Base-by-base conservation (phyloP, 306 rosid species). In the Astragalus membranaceus region DNA sequence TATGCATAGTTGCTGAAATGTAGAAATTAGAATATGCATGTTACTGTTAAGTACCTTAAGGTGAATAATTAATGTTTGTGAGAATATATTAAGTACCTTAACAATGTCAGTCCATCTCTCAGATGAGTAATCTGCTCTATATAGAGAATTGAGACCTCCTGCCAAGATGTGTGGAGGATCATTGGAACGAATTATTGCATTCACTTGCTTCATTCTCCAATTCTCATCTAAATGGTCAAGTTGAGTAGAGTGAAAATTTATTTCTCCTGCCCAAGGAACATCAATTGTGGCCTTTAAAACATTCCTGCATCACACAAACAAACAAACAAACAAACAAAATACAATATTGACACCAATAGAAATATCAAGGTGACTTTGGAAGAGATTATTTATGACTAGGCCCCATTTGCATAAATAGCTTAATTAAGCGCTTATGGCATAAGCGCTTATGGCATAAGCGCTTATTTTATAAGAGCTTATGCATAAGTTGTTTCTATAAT, bases 171-270 rank as follows among this genome's bases (percentile, higher is more conserved):
- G 91, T 0, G 97, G 89, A 76, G 87, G 71, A 16, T 91, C 96
- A 72, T 77, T 83, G 65, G 88, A 85, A 37, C 81, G 87, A 29
- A 83, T 76, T 70, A 88, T 83, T 48, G 92, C 84, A 64, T 86
- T 75, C 3, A 91, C 89, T 49, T 91, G 97, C 81, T 84, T 91
- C 97, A 88, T 91, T 74, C 97, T 91, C 97, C 97, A 91, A 78
- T 66, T 83, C 79, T 91, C 97, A 83, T 91, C 96, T 43, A 91
- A 77, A 82, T 91, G 97, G 17, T 91, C 97, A 53, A 91, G 92
- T 79, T 91, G 97, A 43, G 97, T 91, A 69, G 89, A 88, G 79
- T 87, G 87, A 10, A 91, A 72, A 75, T 84, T 87, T 47, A 91
- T 76, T 70, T 91, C 97, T 48, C 97, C 97, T 3, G 79, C 82